Percentiles rank a stretch among this genome's conserved stretches.
These are phyloP conservation scores for Neofusicoccum ribis DNA, from an alignment of 2,329 filamentous ascomycete genomes.

Conservation along the genomic window DNA sequence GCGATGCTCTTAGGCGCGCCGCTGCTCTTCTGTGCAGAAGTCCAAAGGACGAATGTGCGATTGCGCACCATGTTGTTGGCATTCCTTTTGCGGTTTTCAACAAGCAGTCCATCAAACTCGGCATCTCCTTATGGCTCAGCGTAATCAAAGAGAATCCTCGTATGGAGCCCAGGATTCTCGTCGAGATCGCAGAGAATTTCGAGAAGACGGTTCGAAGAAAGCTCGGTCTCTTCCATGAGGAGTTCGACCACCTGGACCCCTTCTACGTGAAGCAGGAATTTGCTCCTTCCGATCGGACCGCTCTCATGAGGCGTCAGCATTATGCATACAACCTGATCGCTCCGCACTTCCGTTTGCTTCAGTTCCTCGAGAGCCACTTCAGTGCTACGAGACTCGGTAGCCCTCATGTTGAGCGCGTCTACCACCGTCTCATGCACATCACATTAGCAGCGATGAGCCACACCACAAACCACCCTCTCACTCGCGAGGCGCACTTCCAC, in stretches of 20 bases:
- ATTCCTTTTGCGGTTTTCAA: constrained; percentile 94
- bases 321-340: constrained; percentile 78
- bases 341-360: constrained; percentile 80
- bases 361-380: constrained; percentile 93
- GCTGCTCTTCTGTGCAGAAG: constrained; percentile 83
- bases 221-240: constrained; percentile 77
- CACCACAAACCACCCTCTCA: constrained; percentile 77
- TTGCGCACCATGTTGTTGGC: constrained; percentile 83
- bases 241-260: constrained; percentile 65
- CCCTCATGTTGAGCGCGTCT: constrained; percentile 76
- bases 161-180: constrained; percentile 81
- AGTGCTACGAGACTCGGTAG: constrained; percentile 87
- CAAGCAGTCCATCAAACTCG: constrained; percentile 92
- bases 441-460: constrained; percentile 74
- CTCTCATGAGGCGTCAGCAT: constrained; percentile 73
- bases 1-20: constrained; percentile 79
- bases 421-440: constrained; percentile 75
- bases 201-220: constrained; percentile 76
- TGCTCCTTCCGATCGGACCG: constrained; percentile 80
- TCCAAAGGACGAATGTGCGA: constrained; percentile 71
- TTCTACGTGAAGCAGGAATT: constrained; percentile 93
- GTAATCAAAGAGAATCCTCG: constrained; percentile 94
- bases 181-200: constrained; percentile 88
- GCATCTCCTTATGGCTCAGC: constrained; percentile 92
- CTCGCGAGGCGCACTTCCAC: constrained; percentile 88